These are phyloP conservation scores for Copromyces sp. DNA, from an alignment of 495 filamentous ascomycete species.

Conservation along the genomic window DNA sequence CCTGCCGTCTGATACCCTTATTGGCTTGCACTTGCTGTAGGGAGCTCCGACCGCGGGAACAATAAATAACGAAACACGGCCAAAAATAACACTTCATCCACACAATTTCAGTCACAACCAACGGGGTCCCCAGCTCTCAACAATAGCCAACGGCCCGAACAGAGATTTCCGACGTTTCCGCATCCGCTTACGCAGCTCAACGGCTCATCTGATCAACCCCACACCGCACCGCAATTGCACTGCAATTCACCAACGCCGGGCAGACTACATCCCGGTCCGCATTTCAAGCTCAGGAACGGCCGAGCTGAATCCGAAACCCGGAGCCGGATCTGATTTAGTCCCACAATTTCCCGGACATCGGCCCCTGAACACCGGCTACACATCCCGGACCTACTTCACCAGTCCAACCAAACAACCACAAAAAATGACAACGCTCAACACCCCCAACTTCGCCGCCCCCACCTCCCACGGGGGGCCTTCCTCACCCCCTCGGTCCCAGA, in stretches of 20 bases:
- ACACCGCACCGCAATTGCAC: not conserved
- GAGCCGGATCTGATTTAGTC: not conserved
- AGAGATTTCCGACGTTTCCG: not conserved
- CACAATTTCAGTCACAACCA: not conserved
- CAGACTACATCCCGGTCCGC: not conserved
- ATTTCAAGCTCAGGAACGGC: not conserved
- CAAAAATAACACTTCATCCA: not conserved
- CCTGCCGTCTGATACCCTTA: too few species aligned
- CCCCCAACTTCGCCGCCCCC: constrained; percentile 8
- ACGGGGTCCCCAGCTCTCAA: not conserved
- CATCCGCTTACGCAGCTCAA: not conserved
- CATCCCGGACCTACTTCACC: not conserved
- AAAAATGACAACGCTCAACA: not conserved
- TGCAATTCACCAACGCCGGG: not conserved
- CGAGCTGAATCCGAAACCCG: not conserved
- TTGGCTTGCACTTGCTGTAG: not conserved
- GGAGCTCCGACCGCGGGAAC: not conserved
- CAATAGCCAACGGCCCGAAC: not conserved
- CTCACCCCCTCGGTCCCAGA: constrained; percentile 20
- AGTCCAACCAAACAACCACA: not conserved
- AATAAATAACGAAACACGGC: not conserved
- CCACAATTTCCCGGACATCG: not conserved
- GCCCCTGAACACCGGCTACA: not conserved
- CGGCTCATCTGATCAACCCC: not conserved
- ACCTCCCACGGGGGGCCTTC: constrained; percentile 20